These are phyloP conservation scores for Poa pratensis DNA, from an alignment of 176 grass and related monocot genomes.

Conservation along the genomic window DNA sequence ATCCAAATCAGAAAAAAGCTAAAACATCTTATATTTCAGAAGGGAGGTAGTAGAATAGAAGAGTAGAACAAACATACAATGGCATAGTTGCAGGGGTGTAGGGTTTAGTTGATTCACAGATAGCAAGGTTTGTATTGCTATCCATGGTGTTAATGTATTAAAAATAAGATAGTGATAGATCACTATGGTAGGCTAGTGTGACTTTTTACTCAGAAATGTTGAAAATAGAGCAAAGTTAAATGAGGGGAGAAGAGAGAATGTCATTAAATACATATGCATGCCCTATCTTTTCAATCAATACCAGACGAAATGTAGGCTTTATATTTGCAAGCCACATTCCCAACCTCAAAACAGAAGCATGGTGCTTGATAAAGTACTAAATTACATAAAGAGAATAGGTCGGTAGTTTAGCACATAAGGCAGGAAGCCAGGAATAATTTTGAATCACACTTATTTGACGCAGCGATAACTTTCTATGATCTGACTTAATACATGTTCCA, in stretches of 20 bases:
- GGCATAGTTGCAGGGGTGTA: background rate
- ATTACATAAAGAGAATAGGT: background rate
- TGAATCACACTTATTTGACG: background rate
- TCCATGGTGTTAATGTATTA: background rate
- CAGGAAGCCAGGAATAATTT: background rate
- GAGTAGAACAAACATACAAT: background rate
- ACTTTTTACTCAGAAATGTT: background rate
- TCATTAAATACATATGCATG: background rate
- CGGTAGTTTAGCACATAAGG: background rate
- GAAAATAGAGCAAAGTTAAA: background rate
- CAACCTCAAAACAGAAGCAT: background rate
- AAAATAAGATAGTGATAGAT: background rate
- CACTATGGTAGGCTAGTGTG: background rate
- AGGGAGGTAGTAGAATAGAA: background rate
- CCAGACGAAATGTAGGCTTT: background rate
- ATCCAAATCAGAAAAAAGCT: too few relatives aligned
- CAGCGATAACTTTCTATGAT: background rate
- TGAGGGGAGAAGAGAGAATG: background rate
- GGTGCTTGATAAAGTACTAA: background rate
- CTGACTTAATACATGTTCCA: constrained; percentile 6
- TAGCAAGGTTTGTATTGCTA: background rate
- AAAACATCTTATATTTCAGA: too few relatives aligned
- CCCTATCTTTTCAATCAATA: background rate
- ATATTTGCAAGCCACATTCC: background rate
- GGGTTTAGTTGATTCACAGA: constrained; percentile 21